Evolutionary conservation across 2,329 filamentous ascomycete species (phyloP).

Genomic region (Plenodomus lindquistii): DNA sequence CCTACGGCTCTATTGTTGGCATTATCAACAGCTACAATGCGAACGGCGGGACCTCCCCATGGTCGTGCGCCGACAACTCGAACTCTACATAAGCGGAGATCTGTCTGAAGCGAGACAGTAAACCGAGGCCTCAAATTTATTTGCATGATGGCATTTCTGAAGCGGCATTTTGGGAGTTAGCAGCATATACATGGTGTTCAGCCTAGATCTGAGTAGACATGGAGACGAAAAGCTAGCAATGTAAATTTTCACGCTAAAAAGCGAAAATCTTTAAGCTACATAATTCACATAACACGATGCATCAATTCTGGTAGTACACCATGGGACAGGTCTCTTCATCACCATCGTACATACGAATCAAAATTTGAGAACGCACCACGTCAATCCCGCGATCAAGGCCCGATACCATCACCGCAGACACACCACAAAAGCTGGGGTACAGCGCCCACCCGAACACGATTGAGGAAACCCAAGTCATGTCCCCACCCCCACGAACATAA

Average conservation of each 20-base stretch:
- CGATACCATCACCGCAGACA: too few species aligned
- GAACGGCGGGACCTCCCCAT: conserved; percentile 25
- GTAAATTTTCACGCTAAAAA: neutral
- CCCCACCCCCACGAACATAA: neutral
- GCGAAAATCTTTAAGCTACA: too few species aligned
- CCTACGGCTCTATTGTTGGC: conserved; percentile 30
- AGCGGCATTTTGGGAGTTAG: too few species aligned
- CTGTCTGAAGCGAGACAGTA: neutral
- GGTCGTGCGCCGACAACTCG: conserved; percentile 33
- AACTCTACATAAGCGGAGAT: conserved; percentile 9
- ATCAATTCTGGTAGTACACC: too few species aligned
- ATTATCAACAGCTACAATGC: conserved; percentile 32
- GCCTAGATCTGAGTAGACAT: neutral
- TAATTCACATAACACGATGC: too few species aligned
- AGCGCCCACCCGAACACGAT: neutral
- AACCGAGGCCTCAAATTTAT: neutral
- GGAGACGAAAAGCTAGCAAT: neutral
- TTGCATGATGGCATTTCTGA: too few species aligned
- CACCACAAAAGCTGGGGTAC: neutral
- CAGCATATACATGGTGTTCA: neutral
- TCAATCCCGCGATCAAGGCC: too few species aligned
- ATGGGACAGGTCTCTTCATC: too few species aligned
- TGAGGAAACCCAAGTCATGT: neutral
- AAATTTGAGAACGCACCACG: too few species aligned
- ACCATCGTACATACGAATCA: too few species aligned